phyloP scores from a whole-genome alignment of 2,329 filamentous ascomycete species.

The Graphilbum ipis-grandicollis region DNA sequence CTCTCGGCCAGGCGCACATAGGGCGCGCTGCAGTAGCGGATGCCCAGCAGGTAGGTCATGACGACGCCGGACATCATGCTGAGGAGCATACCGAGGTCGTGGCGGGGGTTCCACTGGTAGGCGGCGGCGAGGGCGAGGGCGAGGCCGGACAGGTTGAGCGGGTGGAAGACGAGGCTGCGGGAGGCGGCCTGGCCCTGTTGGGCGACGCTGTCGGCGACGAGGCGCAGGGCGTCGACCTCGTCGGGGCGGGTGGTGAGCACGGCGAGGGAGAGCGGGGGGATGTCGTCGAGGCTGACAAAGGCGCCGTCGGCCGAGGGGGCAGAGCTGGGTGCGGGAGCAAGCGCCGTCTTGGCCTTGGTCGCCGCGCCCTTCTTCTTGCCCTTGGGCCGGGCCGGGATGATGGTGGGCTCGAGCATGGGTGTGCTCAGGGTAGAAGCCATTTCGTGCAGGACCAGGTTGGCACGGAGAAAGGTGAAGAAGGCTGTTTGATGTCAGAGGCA shows the following conservation, averaged over 20 bases:
- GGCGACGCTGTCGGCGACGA: slow-evolving; percentile 67
- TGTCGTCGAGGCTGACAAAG: slow-evolving; percentile 23
- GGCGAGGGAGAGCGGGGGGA: slow-evolving; percentile 48
- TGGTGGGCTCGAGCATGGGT: slow-evolving; percentile 40
- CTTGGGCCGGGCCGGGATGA: slow-evolving; percentile 10
- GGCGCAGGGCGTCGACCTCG: slow-evolving; percentile 48
- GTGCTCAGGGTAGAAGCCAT: slow-evolving; percentile 48
- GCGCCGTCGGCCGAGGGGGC: too few species aligned
- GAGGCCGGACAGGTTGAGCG: slow-evolving; percentile 32
- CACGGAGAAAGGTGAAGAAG: slow-evolving; percentile 67
- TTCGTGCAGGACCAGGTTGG: slow-evolving; percentile 51
- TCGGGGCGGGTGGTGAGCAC: slow-evolving; percentile 36
- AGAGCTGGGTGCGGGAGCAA: too few species aligned
- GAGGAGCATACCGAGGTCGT: slow-evolving; percentile 36
- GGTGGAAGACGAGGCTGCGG: slow-evolving; percentile 45
- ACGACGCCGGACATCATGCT: slow-evolving; percentile 42
- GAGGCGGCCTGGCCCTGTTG: slow-evolving; percentile 61
- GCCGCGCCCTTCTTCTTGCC: slow-evolving; percentile 11
- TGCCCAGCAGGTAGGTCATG: slow-evolving; percentile 43
- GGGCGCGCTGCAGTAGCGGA: slow-evolving; percentile 40
- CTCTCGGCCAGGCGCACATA: slow-evolving; percentile 48
- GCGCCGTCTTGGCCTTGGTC: too few species aligned
- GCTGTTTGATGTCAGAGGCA: slow-evolving; percentile 27
- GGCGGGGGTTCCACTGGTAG: slow-evolving; percentile 23
- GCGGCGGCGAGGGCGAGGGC: slow-evolving; percentile 22